A percentile compares a stretch with the other conserved stretches of the same genome.
These are phyloP conservation scores for Luffa acutangula DNA, from an alignment of 306 rosid genomes.

Conservation along the genomic window DNA sequence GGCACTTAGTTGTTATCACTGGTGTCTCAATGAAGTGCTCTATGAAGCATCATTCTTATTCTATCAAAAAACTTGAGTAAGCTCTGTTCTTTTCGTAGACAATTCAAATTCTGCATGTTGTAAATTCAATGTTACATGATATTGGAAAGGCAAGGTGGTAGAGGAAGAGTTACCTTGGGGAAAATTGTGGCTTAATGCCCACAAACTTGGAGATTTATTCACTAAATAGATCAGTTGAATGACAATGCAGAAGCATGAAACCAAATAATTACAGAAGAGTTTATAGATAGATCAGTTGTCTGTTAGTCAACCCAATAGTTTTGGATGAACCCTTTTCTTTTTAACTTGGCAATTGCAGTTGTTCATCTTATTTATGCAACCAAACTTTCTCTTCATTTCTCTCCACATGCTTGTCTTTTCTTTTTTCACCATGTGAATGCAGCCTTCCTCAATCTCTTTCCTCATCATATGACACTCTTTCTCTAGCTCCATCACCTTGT, in stretches of 20 bases:
- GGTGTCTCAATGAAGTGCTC: background rate
- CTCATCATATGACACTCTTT: slow-evolving; percentile 33
- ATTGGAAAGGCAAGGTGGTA: background rate
- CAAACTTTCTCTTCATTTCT: slow-evolving; percentile 53
- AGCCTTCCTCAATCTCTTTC: slow-evolving; percentile 24
- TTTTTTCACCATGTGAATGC: slow-evolving; percentile 20
- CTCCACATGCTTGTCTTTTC: slow-evolving; percentile 37
- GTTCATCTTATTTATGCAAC: slow-evolving; percentile 22
- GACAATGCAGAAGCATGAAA: background rate
- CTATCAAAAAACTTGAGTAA: background rate
- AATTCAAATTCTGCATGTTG: background rate
- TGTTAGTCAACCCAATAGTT: slow-evolving; percentile 19
- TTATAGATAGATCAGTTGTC: background rate
- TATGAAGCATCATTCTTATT: background rate
- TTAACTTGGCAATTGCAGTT: slow-evolving; percentile 27
- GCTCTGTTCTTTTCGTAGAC: background rate
- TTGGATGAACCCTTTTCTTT: slow-evolving; percentile 26
- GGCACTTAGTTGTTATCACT: background rate
- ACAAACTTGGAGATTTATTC: slow-evolving; percentile 6
- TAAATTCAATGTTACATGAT: background rate
- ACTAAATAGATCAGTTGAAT: background rate
- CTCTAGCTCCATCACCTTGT: slow-evolving; percentile 32
- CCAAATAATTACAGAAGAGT: background rate
- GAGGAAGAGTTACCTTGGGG: background rate
- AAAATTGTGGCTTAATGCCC: background rate